Percentiles rank a stretch among this genome's conserved stretches.
phyloP scores from a whole-genome alignment of 108 stramenopile genomes.

The Skeletonema marinoi region DNA sequence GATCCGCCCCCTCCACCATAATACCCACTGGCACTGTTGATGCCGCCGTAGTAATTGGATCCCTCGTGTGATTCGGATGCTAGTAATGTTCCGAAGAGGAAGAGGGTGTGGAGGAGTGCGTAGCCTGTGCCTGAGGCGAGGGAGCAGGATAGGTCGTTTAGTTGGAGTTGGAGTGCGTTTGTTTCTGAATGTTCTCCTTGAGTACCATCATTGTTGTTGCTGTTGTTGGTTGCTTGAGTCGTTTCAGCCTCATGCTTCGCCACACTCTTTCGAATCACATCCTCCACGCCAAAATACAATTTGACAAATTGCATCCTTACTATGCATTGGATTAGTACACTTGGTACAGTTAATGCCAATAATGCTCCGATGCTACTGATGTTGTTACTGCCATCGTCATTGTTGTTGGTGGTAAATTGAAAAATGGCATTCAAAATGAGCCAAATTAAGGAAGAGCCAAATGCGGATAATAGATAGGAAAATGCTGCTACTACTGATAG shows the following conservation, averaged over 20 bases:
- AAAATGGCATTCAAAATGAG: constrained; percentile 42
- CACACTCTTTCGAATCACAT: constrained; percentile 71
- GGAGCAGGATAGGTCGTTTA: constrained; percentile 78
- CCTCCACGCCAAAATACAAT: constrained; percentile 75
- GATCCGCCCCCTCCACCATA: constrained; percentile 20
- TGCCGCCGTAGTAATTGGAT: constrained; percentile 4
- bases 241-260: constrained; percentile 47
- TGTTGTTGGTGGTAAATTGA: background rate
- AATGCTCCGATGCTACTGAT: background rate
- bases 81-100: constrained; percentile 78
- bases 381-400: background rate
- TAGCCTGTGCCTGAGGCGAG: constrained; percentile 85
- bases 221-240: background rate
- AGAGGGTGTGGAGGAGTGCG: constrained; percentile 76
- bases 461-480: constrained; percentile 62
- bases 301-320: constrained; percentile 63
- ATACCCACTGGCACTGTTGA: background rate
- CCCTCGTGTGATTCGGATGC: constrained; percentile 61
- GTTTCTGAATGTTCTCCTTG: constrained; percentile 47
- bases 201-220: background rate
- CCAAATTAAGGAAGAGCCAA: constrained; percentile 62
- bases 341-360: constrained; percentile 62
- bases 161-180: constrained; percentile 67
- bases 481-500: constrained; percentile 74
- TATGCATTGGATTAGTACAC: constrained; percentile 64